A percentile compares a stretch with the other conserved stretches of the same genome.
phyloP scores from a whole-genome alignment of 805 yeast genomes.

The Spathaspora hagerdaliae region DNA sequence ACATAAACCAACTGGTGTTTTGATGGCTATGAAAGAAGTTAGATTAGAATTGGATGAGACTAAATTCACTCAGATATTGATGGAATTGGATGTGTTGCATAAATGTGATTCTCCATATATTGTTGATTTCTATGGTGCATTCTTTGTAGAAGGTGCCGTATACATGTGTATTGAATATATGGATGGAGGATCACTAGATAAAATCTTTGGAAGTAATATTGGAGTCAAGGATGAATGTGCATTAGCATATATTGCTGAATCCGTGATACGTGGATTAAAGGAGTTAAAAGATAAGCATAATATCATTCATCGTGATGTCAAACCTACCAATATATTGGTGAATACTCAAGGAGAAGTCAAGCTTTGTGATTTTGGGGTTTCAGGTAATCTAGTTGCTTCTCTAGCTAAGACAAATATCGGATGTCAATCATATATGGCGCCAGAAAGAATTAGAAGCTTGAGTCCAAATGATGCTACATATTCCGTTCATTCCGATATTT shows the following conservation, averaged over 20 bases:
- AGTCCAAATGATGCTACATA: constrained; percentile 77
- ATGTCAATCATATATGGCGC: constrained; percentile 98
- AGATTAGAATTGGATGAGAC: constrained; percentile 88
- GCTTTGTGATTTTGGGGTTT: constrained; percentile 93
- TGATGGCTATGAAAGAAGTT: constrained; percentile 98
- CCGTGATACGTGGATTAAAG: constrained; percentile 76
- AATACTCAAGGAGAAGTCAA: constrained; percentile 83
- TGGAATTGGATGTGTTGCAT: constrained; percentile 94
- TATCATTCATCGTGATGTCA: constrained; percentile 93
- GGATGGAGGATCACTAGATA: constrained; percentile 95
- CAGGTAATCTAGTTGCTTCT: constrained; percentile 92
- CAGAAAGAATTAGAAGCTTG: constrained; percentile 80
- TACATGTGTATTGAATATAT: constrained; percentile 97
- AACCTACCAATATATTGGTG: constrained; percentile 90
- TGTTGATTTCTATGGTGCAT: constrained; percentile 96
- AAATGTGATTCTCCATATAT: constrained; percentile 86
- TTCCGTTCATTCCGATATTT: constrained; percentile 90
- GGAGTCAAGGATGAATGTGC: constrained; percentile 67
- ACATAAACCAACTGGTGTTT: constrained; percentile 86
- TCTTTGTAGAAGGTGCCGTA: constrained; percentile 95
- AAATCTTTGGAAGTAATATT: constrained; percentile 65
- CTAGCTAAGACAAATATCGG: constrained; percentile 95
- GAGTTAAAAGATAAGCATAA: constrained; percentile 86
- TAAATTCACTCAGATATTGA: constrained; percentile 89
- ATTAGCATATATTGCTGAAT: constrained; percentile 73